Percentiles rank a stretch among this genome's conserved stretches.
Conservation (phyloP, 2,329 filamentous ascomycete genomes). For the Cercospora beticola region DNA sequence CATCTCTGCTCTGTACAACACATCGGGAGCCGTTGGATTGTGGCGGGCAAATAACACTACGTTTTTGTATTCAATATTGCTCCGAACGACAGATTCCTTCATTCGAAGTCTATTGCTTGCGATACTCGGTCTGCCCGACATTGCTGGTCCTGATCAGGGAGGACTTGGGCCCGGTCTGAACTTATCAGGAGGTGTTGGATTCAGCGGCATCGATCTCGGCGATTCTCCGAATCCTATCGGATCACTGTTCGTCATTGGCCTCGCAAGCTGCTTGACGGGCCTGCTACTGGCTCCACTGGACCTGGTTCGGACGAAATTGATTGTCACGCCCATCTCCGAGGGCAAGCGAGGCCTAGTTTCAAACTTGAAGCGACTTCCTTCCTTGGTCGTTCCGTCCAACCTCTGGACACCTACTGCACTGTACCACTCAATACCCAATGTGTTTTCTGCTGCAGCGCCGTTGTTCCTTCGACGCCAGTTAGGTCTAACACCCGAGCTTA, state of each 20-base stretch:
- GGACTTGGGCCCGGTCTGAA: constrained; percentile 57
- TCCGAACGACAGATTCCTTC: constrained; percentile 88
- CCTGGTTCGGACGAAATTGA: constrained; percentile 80
- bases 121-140: constrained; percentile 83
- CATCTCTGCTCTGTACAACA: constrained; percentile 82
- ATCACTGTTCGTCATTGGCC: constrained; percentile 71
- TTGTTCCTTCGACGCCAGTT: constrained; percentile 83
- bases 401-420: constrained; percentile 78
- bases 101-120: constrained; percentile 87
- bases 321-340: constrained; percentile 71
- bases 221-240: constrained; percentile 80
- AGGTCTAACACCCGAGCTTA: constrained; percentile 75
- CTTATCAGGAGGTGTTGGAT: constrained; percentile 36
- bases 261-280: constrained; percentile 68
- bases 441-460: constrained; percentile 79
- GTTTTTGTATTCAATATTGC: constrained; percentile 84
- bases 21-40: constrained; percentile 84
- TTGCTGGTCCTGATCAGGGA: constrained; percentile 75
- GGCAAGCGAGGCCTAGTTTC: constrained; percentile 75
- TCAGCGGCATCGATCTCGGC: constrained; percentile 69
- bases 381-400: constrained; percentile 63
- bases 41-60: constrained; percentile 94
- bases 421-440: constrained; percentile 79
- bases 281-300: constrained; percentile 84
- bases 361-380: constrained; percentile 74